phyloP scores from a whole-genome alignment of 2,329 filamentous ascomycete species.

The Aureobasidium sp. region DNA sequence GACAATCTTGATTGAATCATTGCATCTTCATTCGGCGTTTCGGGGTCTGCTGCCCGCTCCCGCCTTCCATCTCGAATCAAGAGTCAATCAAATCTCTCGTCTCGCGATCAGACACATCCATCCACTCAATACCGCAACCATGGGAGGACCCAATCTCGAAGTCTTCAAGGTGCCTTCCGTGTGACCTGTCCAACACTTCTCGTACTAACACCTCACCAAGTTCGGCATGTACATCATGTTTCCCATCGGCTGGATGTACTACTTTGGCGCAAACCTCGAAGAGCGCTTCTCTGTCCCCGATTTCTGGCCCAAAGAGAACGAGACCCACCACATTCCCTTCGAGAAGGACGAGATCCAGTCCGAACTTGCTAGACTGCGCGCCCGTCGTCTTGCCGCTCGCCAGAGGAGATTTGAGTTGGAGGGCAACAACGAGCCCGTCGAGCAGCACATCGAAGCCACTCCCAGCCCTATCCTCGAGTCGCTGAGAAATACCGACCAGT shows the following conservation, averaged over 20 bases:
- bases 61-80: not conserved
- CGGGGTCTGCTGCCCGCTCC: not conserved
- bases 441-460: not conserved
- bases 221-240: conserved; percentile 99
- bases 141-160: conserved; percentile 86
- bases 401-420: conserved; percentile 39
- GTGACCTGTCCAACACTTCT: not conserved
- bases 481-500: not conserved
- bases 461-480: conserved; percentile 5
- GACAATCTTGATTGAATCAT: not conserved
- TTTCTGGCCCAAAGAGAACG: conserved; percentile 83
- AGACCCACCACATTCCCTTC: conserved; percentile 67
- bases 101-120: too few species aligned
- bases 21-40: not conserved
- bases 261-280: conserved; percentile 98
- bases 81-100: not conserved
- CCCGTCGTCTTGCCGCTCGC: conserved; percentile 37
- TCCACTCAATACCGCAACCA: conserved; percentile 18
- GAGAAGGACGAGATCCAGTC: conserved; percentile 74
- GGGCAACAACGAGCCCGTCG: not conserved
- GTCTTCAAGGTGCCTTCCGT: conserved; percentile 69
- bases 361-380: conserved; percentile 67
- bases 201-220: conserved; percentile 38
- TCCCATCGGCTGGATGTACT: conserved; percentile 98
- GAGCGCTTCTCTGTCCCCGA: conserved; percentile 77